Conservation (phyloP, 169 alveolate species). For the Cryptosporidium parvum region DNA sequence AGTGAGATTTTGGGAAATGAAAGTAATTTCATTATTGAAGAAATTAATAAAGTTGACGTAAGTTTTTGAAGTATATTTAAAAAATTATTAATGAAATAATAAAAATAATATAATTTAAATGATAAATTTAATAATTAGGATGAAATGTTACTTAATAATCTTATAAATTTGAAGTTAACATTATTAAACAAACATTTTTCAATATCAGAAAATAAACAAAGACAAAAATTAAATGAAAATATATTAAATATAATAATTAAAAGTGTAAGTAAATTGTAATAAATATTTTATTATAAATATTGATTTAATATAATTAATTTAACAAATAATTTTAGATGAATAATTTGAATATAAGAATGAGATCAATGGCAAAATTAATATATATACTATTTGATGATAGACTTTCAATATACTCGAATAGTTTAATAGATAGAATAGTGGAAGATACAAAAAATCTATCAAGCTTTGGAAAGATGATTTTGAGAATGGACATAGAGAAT, state of each 20-base stretch:
- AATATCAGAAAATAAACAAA: conserved; percentile 33
- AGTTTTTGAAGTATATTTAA: not conserved
- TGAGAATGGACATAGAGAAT: not conserved
- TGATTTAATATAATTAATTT: not conserved
- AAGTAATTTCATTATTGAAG: conserved; percentile 27
- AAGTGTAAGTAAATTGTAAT: conserved; percentile 14
- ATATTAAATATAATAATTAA: conserved; percentile 16
- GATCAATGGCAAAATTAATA: conserved; percentile 26
- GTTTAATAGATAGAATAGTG: conserved; percentile 20
- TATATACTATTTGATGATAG: conserved; percentile 26
- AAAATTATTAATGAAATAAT: not conserved
- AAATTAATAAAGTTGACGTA: conserved; percentile 19
- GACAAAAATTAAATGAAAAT: not conserved
- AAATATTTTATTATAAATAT: not conserved
- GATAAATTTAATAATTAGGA: conserved; percentile 6
- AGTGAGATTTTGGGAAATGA: conserved; percentile 3
- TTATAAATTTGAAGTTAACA: conserved; percentile 22
- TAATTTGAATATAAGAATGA: conserved; percentile 12
- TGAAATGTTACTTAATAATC: conserved; percentile 16
- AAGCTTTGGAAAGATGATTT: conserved; percentile 16
- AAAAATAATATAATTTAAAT: not conserved
- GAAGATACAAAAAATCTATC: not conserved
- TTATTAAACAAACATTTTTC: conserved; percentile 53
- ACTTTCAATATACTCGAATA: conserved; percentile 36
- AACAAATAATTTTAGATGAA: not conserved